Evolutionary conservation across 768 basidiomycete species (phyloP).

Genomic region (Mycena haematopus): DNA sequence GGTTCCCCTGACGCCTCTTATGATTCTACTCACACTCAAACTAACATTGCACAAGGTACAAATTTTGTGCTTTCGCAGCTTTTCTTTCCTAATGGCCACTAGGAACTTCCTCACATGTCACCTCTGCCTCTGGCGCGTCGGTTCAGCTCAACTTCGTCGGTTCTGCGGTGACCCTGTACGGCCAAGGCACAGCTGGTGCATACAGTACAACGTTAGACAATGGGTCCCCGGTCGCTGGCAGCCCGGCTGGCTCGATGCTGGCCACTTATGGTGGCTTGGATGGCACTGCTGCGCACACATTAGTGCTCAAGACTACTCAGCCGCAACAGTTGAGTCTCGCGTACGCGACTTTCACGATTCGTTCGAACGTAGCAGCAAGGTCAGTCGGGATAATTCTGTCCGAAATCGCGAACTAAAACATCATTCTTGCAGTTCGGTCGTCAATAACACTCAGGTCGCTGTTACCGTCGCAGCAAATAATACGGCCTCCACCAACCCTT

Average conservation of each 20-base stretch:
- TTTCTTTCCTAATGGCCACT: background rate
- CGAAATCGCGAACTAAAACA: background rate
- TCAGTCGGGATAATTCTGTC: background rate
- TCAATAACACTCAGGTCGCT: constrained; percentile 18
- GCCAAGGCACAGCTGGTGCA: constrained; percentile 24
- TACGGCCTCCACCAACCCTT: constrained; percentile 18
- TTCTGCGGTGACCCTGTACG: constrained; percentile 26
- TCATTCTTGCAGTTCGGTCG: constrained; percentile 8
- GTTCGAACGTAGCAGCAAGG: constrained; percentile 2
- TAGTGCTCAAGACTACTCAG: constrained; percentile 25
- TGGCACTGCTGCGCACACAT: constrained; percentile 23
- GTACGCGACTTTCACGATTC: constrained; percentile 25
- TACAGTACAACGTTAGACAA: constrained; percentile 30
- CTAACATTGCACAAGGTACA: constrained; percentile 14
- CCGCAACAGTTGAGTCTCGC: constrained; percentile 22
- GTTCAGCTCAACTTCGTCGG: constrained; percentile 28
- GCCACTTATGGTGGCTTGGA: constrained; percentile 25
- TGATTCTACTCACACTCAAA: constrained; percentile 22
- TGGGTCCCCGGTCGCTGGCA: constrained; percentile 1
- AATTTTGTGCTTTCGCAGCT: background rate
- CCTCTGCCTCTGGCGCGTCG: constrained; percentile 24
- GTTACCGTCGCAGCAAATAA: constrained; percentile 24
- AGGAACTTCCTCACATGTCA: constrained; percentile 29
- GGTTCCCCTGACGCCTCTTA: constrained; percentile 26
- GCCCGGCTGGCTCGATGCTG: constrained; percentile 20